These are phyloP conservation scores for Groenewaldozyma salmanticensis DNA, from an alignment of 805 yeast species.

Conservation along the genomic window DNA sequence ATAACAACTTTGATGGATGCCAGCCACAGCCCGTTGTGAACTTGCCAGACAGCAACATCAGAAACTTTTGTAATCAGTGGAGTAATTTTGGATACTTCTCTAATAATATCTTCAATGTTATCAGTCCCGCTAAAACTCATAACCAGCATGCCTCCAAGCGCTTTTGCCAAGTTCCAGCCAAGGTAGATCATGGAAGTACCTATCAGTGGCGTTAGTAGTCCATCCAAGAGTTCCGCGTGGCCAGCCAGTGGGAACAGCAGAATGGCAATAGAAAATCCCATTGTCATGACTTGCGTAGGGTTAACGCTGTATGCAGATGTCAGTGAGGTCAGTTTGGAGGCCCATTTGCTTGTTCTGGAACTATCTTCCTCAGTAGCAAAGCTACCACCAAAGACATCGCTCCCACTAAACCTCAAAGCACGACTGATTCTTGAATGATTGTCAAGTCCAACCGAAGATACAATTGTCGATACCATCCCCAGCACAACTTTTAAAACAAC, in stretches of 20 bases:
- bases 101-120: constrained; percentile 21
- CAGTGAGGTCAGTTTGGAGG: neutral
- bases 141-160: constrained; percentile 35
- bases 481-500: constrained; percentile 20
- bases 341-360: neutral
- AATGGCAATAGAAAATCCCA: constrained; percentile 24
- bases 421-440: constrained; percentile 27
- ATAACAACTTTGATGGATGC: constrained; percentile 28
- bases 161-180: constrained; percentile 32
- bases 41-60: constrained; percentile 33
- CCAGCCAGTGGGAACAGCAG: constrained; percentile 25
- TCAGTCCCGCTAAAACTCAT: constrained; percentile 34
- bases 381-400: neutral
- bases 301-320: constrained; percentile 17
- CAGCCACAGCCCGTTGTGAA: constrained; percentile 34
- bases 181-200: constrained; percentile 32
- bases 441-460: constrained; percentile 27
- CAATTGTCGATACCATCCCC: constrained; percentile 24
- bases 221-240: constrained; percentile 23
- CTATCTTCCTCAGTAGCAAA: neutral
- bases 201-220: constrained; percentile 28
- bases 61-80: constrained; percentile 22
- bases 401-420: constrained; percentile 12
- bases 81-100: constrained; percentile 19
- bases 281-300: constrained; percentile 25